phyloP scores from a whole-genome alignment of 352 stramenopile genomes.

The Pythium guiyangense region DNA sequence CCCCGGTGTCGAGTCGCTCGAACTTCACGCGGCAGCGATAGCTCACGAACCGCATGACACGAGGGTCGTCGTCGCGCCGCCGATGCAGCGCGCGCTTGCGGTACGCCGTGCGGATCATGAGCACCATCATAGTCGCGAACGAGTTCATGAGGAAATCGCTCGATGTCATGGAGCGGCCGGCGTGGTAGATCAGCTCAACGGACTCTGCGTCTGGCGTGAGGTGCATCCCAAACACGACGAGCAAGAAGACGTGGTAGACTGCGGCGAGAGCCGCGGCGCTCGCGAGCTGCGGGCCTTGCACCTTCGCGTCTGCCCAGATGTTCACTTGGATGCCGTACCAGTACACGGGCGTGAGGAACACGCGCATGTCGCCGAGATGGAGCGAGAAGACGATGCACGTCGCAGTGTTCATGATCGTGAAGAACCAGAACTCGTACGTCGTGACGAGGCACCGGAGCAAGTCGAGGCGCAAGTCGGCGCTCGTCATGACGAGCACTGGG shows the following conservation, averaged over 20 bases:
- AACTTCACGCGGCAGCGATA: neutral
- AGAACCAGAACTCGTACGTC: conserved; percentile 43
- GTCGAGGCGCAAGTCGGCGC: neutral
- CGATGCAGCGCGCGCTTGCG: conserved; percentile 14
- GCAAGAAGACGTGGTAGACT: conserved; percentile 3
- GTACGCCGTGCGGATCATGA: conserved; percentile 25
- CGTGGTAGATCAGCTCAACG: conserved; percentile 6
- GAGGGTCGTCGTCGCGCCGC: conserved; percentile 13
- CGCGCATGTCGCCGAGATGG: conserved; percentile 16
- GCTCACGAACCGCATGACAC: conserved; percentile 9
- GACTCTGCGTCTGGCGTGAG: conserved; percentile 1
- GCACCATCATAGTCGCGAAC: conserved; percentile 21
- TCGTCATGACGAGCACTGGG: conserved; percentile 1
- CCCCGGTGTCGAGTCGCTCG: neutral
- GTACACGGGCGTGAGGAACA: conserved; percentile 10
- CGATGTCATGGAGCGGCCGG: conserved; percentile 4
- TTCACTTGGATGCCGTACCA: conserved; percentile 21
- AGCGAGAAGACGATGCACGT: conserved; percentile 13
- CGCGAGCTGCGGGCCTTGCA: conserved; percentile 4
- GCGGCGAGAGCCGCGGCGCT: conserved; percentile 2
- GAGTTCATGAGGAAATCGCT: conserved; percentile 21
- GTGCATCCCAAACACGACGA: conserved; percentile 4
- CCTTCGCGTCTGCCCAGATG: conserved; percentile 24
- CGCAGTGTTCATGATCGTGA: conserved; percentile 15
- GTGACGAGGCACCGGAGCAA: conserved; percentile 3